Evolutionary conservation across 2,329 filamentous ascomycete species (phyloP).

Genomic region (Diaporthe sp.): DNA sequence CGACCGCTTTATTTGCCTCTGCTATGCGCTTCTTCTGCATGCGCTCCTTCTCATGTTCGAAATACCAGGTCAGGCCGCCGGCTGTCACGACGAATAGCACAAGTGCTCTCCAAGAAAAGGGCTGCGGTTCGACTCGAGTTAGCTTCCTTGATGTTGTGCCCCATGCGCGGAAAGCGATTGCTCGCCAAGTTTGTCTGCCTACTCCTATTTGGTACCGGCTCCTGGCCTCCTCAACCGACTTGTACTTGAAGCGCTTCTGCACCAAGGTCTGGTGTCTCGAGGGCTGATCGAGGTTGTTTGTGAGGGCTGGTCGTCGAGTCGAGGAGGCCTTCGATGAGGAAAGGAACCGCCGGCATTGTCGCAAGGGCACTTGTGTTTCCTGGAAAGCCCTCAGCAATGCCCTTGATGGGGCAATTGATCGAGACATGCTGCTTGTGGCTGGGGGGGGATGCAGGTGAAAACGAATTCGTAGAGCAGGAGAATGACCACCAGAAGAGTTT

Average conservation of each 20-base stretch:
- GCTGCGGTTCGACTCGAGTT: conserved; percentile 61
- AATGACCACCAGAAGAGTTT: neutral
- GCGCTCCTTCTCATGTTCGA: conserved; percentile 91
- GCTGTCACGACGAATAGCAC: conserved; percentile 86
- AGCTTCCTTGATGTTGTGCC: conserved; percentile 25
- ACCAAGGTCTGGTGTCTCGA: conserved; percentile 47
- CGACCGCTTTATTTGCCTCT: conserved; percentile 93
- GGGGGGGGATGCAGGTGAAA: neutral
- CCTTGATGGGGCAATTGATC: conserved; percentile 52
- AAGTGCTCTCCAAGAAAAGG: conserved; percentile 94
- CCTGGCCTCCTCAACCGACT: conserved; percentile 72
- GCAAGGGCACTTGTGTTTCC: conserved; percentile 46
- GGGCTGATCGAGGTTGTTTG: conserved; percentile 37
- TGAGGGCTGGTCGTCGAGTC: conserved; percentile 44
- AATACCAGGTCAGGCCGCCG: conserved; percentile 86
- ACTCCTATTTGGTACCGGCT: conserved; percentile 70
- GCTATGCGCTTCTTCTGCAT: conserved; percentile 91
- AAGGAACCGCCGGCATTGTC: conserved; percentile 60
- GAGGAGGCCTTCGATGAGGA: conserved; percentile 48
- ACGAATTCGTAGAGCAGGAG: neutral
- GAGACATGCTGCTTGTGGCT: conserved; percentile 53
- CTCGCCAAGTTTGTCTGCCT: conserved; percentile 46
- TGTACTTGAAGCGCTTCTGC: conserved; percentile 58
- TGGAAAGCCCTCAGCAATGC: conserved; percentile 52
- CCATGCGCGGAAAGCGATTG: neutral